Evolutionary conservation across 2,329 filamentous ascomycete species (phyloP).

Genomic region (Rhytidhysteron rufulum): DNA sequence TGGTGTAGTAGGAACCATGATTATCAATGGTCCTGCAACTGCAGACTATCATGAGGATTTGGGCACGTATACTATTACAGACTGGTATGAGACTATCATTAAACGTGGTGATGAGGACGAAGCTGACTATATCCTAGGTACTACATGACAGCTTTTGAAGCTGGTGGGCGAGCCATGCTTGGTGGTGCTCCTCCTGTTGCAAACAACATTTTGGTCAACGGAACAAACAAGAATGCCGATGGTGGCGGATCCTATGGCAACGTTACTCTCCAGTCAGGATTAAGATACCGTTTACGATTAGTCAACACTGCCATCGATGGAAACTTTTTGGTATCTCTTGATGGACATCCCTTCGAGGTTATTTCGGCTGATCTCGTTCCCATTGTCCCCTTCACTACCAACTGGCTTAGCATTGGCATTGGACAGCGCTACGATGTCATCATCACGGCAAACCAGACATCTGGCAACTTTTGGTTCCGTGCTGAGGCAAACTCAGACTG

Average conservation of each 20-base stretch:
- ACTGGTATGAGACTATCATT: constrained; percentile 16
- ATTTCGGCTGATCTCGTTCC: constrained; percentile 32
- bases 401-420: constrained; percentile 38
- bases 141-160: constrained; percentile 34
- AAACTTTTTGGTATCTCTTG: constrained; percentile 22
- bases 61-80: background rate
- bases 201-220: constrained; percentile 50
- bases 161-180: constrained; percentile 18
- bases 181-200: constrained; percentile 26
- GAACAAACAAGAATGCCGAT: constrained; percentile 50
- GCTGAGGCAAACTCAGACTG: constrained; percentile 20
- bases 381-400: constrained; percentile 28
- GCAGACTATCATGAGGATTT: constrained; percentile 15
- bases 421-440: constrained; percentile 36
- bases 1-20: constrained; percentile 34
- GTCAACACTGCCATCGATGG: constrained; percentile 47
- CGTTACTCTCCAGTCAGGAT: constrained; percentile 34
- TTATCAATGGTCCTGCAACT: constrained; percentile 27
- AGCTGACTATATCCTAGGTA: constrained; percentile 42
- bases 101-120: constrained; percentile 9
- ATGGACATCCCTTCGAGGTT: constrained; percentile 27
- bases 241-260: constrained; percentile 28
- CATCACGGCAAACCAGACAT: constrained; percentile 27
- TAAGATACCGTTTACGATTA: constrained; percentile 54
- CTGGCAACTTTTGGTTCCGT: constrained; percentile 34